phyloP scores from a whole-genome alignment of 257 asterid species.

The Nicotiana obtusifolia region DNA sequence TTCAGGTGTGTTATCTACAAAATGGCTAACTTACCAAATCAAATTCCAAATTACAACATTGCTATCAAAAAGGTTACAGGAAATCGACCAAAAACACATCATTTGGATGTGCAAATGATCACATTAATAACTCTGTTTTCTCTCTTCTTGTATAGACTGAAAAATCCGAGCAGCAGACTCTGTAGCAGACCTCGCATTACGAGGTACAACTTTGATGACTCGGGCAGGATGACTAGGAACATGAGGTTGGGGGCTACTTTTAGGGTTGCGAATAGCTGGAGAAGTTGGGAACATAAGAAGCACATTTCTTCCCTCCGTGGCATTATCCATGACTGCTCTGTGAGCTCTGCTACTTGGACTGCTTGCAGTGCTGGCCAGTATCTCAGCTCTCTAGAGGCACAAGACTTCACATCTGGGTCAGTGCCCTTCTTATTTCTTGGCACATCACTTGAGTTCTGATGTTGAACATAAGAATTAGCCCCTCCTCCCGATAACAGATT shows the following conservation, averaged over 20 bases:
- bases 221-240: conserved; percentile 19
- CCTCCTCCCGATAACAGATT: conserved; percentile 21
- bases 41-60: neutral
- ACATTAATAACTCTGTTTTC: conserved; percentile 27
- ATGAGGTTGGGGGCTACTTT: conserved; percentile 6
- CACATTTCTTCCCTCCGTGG: conserved; percentile 28
- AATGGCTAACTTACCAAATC: neutral
- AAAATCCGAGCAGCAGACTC: conserved; percentile 83
- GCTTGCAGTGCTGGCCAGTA: conserved; percentile 59
- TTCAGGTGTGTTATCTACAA: too few relatives aligned
- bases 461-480: conserved; percentile 17
- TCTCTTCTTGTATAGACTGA: conserved; percentile 74
- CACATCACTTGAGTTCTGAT: conserved; percentile 14
- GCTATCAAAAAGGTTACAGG: neutral
- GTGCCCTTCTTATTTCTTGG: conserved; percentile 26
- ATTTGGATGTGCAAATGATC: neutral
- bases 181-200: conserved; percentile 56
- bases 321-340: conserved; percentile 6
- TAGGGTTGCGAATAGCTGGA: conserved; percentile 20
- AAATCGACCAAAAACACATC: neutral
- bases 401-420: conserved; percentile 6
- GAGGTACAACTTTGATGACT: conserved; percentile 79
- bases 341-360: conserved; percentile 37
- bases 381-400: conserved; percentile 32
- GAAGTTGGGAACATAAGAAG: conserved; percentile 51